These are phyloP conservation scores for Westerdykella sp. DNA, from an alignment of 2,329 filamentous ascomycete species.

Conservation along the genomic window DNA sequence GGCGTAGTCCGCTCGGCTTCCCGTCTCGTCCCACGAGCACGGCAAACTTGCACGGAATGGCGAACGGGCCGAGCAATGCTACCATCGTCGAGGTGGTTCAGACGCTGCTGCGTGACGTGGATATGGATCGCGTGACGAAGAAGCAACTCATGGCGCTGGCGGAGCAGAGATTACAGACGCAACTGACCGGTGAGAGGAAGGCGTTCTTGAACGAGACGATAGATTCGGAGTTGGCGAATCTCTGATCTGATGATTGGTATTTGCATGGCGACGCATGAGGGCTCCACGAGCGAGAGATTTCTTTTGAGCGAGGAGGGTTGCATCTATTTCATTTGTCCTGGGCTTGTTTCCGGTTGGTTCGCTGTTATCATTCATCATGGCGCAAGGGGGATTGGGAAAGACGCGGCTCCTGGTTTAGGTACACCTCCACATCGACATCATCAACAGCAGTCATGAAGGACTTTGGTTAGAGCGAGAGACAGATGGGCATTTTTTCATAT, in stretches of 20 bases:
- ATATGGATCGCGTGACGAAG: constrained; percentile 96
- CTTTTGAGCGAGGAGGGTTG: no score
- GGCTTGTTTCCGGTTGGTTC: no score
- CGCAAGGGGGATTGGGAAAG: no score
- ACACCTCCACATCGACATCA: no score
- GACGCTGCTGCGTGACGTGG: constrained; percentile 75
- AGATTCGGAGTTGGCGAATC: constrained; percentile 85
- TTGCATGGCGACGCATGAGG: constrained; percentile 5
- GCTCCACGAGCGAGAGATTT: no score
- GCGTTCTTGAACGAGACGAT: constrained; percentile 90
- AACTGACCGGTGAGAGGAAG: constrained; percentile 76
- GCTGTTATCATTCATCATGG: no score
- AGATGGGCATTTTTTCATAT: no score
- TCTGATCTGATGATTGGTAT: constrained; percentile 51
- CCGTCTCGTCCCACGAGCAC: constrained; percentile 49
- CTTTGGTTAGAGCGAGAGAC: no score
- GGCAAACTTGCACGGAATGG: constrained; percentile 53
- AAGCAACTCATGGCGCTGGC: constrained; percentile 83
- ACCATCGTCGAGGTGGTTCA: constrained; percentile 81
- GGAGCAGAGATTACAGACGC: constrained; percentile 87
- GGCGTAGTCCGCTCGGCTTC: constrained; percentile 47
- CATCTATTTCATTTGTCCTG: no score
- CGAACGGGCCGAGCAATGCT: constrained; percentile 66
- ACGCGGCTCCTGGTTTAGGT: no score
- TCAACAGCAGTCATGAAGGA: no score